Conservation (phyloP, 2,329 filamentous ascomycete genomes). For the Verticillium alfalfae region DNA sequence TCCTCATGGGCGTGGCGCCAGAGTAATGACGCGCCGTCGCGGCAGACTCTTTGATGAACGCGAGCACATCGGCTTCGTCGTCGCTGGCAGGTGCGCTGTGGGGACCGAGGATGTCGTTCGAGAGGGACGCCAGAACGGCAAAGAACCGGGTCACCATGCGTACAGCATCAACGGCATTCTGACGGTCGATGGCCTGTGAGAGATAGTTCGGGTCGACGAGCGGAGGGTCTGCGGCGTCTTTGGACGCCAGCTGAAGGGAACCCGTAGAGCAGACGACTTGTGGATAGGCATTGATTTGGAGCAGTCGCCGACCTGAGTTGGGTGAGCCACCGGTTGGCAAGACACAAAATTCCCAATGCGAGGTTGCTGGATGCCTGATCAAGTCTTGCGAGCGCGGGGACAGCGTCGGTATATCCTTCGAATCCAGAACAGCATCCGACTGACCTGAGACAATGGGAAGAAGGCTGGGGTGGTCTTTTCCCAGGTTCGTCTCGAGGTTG, state of each 20-base stretch:
- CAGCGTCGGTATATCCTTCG: not conserved
- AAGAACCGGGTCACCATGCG: not conserved
- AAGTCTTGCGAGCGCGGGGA: not conserved
- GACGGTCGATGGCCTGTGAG: constrained; percentile 18
- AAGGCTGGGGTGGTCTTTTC: constrained; percentile 14
- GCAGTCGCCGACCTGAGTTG: no score
- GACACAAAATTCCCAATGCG: not conserved
- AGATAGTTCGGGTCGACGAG: constrained; percentile 21
- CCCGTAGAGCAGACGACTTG: constrained; percentile 15
- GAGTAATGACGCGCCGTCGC: not conserved
- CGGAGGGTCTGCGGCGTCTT: constrained; percentile 10
- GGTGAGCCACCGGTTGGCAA: not conserved
- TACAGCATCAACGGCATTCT: not conserved
- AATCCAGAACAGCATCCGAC: not conserved
- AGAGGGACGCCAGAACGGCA: not conserved
- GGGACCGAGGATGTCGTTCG: not conserved
- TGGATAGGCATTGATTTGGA: not conserved
- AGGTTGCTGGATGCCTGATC: not conserved
- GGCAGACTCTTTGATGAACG: not conserved
- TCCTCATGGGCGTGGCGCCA: constrained; percentile 38
- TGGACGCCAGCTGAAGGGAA: constrained; percentile 13
- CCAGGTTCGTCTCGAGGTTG: constrained; percentile 10
- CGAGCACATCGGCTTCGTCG: not conserved
- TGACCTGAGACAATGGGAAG: not conserved
- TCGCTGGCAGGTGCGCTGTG: not conserved